Conservation (phyloP, 2,329 filamentous ascomycete genomes). For the Fusarium bactridioides region DNA sequence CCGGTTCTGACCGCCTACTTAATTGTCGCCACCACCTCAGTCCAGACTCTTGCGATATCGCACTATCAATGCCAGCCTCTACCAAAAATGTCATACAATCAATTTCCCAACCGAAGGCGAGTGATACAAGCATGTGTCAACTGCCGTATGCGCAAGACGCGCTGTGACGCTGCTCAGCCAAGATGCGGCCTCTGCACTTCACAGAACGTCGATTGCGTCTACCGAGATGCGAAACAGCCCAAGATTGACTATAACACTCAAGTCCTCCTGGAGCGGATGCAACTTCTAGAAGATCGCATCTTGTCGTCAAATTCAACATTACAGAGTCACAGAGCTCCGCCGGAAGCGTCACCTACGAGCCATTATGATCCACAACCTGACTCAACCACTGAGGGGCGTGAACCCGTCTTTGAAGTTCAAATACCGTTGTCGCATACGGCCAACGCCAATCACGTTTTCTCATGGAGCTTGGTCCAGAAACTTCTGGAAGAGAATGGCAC, state of each 20-base stretch:
- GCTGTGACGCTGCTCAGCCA: constrained; percentile 43
- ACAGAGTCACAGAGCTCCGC: accelerated
- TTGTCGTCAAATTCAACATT: background rate
- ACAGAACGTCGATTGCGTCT: constrained; percentile 43
- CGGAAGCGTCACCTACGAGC: accelerated
- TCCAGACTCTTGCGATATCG: background rate
- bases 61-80: background rate
- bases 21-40: background rate
- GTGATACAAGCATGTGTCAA: constrained; percentile 42
- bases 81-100: constrained; percentile 1
- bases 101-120: constrained; percentile 13
- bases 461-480: constrained; percentile 2
- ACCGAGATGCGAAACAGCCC: constrained; percentile 41
- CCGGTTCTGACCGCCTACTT: background rate
- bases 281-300: constrained; percentile 42
- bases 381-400: background rate
- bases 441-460: constrained; percentile 27
- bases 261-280: constrained; percentile 42
- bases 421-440: constrained; percentile 26
- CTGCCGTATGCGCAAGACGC: constrained; percentile 43
- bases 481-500: background rate
- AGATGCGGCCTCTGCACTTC: constrained; percentile 40
- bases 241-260: constrained; percentile 43
- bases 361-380: background rate
- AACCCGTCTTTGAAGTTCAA: background rate